Evolutionary conservation across 2,329 filamentous ascomycete genomes (phyloP).

Genomic region (Neobulgaria alba): DNA sequence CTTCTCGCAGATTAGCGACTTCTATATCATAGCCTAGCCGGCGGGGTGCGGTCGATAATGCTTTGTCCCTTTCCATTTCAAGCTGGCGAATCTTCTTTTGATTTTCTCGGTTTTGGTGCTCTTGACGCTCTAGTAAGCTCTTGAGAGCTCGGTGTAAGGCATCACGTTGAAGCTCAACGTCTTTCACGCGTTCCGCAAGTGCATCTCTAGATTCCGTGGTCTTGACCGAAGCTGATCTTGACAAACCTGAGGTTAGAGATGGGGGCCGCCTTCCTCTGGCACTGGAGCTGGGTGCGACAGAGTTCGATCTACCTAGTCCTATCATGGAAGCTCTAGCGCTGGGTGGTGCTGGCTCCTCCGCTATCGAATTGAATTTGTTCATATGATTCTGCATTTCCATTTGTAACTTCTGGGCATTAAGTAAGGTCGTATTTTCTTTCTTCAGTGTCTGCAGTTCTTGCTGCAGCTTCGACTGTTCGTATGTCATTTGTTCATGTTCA

Average conservation of each 20-base stretch:
- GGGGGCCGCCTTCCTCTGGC: conserved; percentile 14
- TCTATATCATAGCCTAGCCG: conserved; percentile 78
- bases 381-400: conserved; percentile 36
- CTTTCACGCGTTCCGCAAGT: conserved; percentile 73
- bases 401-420: conserved; percentile 39
- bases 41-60: conserved; percentile 59
- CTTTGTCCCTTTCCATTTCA: conserved; percentile 69
- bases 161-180: conserved; percentile 88
- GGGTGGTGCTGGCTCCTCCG: conserved; percentile 42
- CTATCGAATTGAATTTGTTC: conserved; percentile 49
- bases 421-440: conserved; percentile 48
- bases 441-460: conserved; percentile 69
- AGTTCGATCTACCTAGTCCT: conserved; percentile 57
- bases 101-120: conserved; percentile 75
- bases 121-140: conserved; percentile 76
- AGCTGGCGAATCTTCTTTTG: conserved; percentile 70
- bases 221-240: conserved; percentile 46
- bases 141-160: conserved; percentile 82
- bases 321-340: conserved; percentile 25
- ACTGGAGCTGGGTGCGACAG: conserved; percentile 39
- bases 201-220: conserved; percentile 50
- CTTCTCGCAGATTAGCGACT: conserved; percentile 68
- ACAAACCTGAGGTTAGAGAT: conserved; percentile 35
- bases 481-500: conserved; percentile 64
- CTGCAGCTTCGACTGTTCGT: conserved; percentile 77